Evolutionary conservation across 345 rosid species (phyloP).

Genomic region (Eucalyptus cladocalyx): DNA sequence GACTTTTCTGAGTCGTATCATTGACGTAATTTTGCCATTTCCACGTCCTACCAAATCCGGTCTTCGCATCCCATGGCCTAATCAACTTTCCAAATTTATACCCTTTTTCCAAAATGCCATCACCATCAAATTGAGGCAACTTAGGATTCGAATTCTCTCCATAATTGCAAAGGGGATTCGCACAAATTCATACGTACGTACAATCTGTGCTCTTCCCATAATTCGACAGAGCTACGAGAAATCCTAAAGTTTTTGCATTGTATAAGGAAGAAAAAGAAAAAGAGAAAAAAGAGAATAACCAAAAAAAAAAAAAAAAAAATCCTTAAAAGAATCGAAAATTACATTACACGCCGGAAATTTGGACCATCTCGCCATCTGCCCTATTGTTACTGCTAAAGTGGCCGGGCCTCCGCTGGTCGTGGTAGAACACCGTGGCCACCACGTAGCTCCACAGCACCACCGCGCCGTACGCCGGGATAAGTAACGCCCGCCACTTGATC

Average conservation of each 20-base stretch:
- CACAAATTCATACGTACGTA: background rate
- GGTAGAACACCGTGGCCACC: conserved; percentile 45
- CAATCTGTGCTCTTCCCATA: background rate
- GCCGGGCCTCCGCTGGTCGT: conserved; percentile 9
- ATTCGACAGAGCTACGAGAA: background rate
- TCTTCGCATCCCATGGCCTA: background rate
- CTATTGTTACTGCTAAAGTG: background rate
- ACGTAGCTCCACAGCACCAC: conserved; percentile 51
- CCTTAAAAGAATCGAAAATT: background rate
- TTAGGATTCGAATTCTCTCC: background rate
- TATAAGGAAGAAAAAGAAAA: background rate
- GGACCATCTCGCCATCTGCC: background rate
- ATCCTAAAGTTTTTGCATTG: background rate
- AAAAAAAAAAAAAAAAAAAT: background rate
- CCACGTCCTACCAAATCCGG: background rate
- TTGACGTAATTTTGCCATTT: background rate
- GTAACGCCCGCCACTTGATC: conserved; percentile 22
- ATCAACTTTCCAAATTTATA: background rate
- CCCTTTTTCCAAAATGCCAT: background rate
- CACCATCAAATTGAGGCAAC: background rate
- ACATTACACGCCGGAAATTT: background rate
- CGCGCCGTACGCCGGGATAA: conserved; percentile 38
- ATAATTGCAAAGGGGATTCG: background rate
- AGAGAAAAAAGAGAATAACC: background rate
- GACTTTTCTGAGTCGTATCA: background rate